phyloP scores from a whole-genome alignment of 257 asterid genomes.

The Cruciata laevipes region DNA sequence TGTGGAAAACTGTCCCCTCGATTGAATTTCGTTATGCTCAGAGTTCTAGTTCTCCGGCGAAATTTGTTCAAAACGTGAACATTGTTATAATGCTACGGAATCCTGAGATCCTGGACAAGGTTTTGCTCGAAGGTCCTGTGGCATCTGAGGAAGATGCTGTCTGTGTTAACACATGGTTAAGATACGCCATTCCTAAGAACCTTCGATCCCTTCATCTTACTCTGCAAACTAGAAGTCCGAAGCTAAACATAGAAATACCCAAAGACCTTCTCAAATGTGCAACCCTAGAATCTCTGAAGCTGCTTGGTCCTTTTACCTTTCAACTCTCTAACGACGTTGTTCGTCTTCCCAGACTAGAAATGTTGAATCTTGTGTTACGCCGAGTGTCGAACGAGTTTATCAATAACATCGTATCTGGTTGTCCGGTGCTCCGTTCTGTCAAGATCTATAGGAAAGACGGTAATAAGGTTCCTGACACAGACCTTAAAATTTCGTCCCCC shows the following conservation, averaged over 20 bases:
- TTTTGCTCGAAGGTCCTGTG: background rate
- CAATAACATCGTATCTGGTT: background rate
- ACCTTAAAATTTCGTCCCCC: background rate
- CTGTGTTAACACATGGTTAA: background rate
- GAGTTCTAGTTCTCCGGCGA: too few species aligned
- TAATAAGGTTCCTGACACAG: background rate
- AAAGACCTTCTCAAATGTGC: background rate
- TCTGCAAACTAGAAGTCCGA: background rate
- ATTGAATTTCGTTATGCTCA: background rate
- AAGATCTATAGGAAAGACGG: background rate
- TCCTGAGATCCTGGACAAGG: background rate
- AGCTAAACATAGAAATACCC: background rate
- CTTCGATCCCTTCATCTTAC: background rate
- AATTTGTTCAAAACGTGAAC: background rate
- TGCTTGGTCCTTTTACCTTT: background rate
- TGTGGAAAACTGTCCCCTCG: background rate
- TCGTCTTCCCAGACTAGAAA: background rate
- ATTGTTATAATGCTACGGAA: background rate
- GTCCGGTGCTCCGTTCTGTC: slow-evolving; percentile 2
- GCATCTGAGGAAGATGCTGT: background rate
- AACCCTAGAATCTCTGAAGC: background rate
- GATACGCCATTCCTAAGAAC: background rate
- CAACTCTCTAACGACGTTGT: background rate
- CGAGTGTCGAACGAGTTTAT: background rate
- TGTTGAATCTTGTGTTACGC: too few species aligned